Conservation (phyloP, 192 early-diverging fungal species). For the Entomortierella beljakovae region DNA sequence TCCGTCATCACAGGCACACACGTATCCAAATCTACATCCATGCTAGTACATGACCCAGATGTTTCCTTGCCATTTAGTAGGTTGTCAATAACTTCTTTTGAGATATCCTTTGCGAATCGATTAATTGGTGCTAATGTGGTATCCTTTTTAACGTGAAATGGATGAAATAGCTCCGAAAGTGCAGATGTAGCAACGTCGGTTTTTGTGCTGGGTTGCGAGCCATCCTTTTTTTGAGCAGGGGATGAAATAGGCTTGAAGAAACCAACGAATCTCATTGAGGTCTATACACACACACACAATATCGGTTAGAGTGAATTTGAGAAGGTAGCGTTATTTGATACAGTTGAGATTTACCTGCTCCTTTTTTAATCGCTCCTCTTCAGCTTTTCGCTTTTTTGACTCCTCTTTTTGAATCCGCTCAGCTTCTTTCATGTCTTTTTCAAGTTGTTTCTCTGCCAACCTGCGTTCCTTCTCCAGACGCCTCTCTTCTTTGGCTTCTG, state of each 20-base stretch:
- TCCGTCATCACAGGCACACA: not conserved
- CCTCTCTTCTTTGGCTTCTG: conserved; percentile 49
- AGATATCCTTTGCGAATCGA: conserved; percentile 37
- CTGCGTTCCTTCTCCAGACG: conserved; percentile 56
- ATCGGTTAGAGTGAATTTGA: not conserved
- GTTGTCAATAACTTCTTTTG: conserved; percentile 19
- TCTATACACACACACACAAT: conserved; percentile 23
- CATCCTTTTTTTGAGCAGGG: conserved; percentile 36
- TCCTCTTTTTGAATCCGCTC: conserved; percentile 52
- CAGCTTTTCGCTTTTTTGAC: conserved; percentile 57
- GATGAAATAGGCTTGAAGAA: conserved; percentile 46
- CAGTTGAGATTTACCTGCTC: conserved; percentile 22
- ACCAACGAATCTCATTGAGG: conserved; percentile 48
- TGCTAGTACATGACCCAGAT: conserved; percentile 1
- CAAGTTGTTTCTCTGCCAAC: conserved; percentile 38
- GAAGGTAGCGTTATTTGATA: not conserved
- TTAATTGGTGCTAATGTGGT: conserved; percentile 58
- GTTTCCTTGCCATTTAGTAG: conserved; percentile 6
- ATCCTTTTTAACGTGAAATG: conserved; percentile 69
- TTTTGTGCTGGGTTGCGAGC: conserved; percentile 4
- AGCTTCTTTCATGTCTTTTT: conserved; percentile 55
- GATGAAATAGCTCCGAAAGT: conserved; percentile 62
- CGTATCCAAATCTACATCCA: conserved; percentile 42
- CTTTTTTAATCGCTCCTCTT: conserved; percentile 37
- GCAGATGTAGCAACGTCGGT: conserved; percentile 17